Evolutionary conservation across 2,329 filamentous ascomycete genomes (phyloP).

Genomic region (Cladorrhinum sp.): DNA sequence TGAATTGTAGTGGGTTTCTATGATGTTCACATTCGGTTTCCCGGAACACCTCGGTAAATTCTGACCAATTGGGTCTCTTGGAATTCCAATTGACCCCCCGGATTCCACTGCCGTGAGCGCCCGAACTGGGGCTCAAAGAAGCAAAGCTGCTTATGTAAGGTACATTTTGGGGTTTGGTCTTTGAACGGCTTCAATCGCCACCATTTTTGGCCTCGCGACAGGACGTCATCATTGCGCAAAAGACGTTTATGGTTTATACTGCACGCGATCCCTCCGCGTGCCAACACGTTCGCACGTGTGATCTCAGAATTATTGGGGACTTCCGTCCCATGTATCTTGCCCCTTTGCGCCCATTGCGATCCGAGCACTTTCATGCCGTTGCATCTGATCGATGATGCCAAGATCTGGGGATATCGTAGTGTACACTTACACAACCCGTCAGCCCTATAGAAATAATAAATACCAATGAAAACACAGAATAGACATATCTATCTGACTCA

Average conservation of each 20-base stretch:
- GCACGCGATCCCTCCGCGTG: background rate
- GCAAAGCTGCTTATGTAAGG: conserved; percentile 11
- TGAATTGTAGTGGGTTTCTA: conserved; percentile 18
- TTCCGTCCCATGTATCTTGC: background rate
- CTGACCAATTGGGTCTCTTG: conserved; percentile 19
- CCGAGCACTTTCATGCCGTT: background rate
- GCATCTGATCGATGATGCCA: background rate
- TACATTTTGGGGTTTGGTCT: background rate
- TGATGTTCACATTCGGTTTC: conserved; percentile 21
- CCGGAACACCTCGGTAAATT: conserved; percentile 26
- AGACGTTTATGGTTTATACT: background rate
- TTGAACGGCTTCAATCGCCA: background rate
- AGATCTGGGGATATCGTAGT: background rate
- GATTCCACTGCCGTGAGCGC: conserved; percentile 14
- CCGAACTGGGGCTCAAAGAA: conserved; percentile 7
- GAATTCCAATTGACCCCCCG: conserved; percentile 20
- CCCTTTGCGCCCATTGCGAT: background rate
- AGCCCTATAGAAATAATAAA: background rate
- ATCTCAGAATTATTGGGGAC: background rate
- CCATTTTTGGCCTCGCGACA: background rate
- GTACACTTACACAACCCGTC: background rate
- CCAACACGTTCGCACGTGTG: background rate
- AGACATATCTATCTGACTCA: conserved; percentile 6
- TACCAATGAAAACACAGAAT: background rate
- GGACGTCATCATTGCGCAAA: background rate